Percentiles rank a stretch among this genome's conserved stretches.
phyloP scores from a whole-genome alignment of 305 asterid genomes.

The Withania somnifera region DNA sequence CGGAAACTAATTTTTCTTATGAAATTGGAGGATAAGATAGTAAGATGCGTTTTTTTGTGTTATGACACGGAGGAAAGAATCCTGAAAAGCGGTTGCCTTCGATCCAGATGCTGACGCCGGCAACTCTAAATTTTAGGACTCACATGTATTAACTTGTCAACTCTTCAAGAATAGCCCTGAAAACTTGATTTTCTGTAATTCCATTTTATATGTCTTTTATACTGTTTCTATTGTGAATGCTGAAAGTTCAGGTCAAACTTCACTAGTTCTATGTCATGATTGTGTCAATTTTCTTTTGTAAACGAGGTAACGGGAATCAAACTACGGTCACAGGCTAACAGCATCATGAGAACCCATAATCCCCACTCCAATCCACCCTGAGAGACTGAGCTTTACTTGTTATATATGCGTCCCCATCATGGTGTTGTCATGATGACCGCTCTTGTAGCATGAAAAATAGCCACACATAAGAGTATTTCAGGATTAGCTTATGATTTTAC shows the following conservation, averaged over 20 bases:
- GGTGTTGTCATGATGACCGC: not conserved
- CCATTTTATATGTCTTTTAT: not conserved
- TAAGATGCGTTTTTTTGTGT: not conserved
- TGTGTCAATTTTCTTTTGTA: not conserved
- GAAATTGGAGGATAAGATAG: not conserved
- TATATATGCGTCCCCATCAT: not conserved
- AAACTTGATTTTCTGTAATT: not conserved
- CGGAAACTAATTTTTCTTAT: not conserved
- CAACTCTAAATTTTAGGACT: not conserved
- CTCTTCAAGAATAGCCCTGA: not conserved
- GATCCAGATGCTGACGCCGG: not conserved
- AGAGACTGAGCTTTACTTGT: not conserved
- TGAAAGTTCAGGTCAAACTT: not conserved
- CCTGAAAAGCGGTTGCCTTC: not conserved
- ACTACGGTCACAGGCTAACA: not conserved
- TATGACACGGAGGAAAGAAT: not conserved
- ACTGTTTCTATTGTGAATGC: not conserved
- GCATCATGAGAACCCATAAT: not conserved
- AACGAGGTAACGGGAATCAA: not conserved
- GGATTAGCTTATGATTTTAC: not conserved
- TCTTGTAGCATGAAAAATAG: not conserved
- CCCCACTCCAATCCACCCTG: not conserved
- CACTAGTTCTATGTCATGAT: not conserved
- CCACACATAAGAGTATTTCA: not conserved
- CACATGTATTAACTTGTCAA: not conserved